These are phyloP conservation scores for Helicostylum pulchrum DNA, from an alignment of 192 early-diverging fungal species.

Conservation along the genomic window DNA sequence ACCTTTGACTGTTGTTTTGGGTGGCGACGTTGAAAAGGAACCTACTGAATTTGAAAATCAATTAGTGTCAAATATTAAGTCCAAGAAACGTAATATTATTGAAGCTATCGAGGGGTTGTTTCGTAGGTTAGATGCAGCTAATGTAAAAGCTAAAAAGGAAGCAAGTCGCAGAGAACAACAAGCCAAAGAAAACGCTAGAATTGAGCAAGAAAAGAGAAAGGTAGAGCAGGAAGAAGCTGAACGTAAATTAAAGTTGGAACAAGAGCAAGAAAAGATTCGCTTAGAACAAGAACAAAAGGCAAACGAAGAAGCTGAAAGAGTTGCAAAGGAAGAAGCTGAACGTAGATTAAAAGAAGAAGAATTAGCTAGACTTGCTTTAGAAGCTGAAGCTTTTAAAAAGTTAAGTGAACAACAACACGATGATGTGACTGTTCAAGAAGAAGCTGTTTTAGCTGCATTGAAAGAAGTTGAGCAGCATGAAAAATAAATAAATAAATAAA, in stretches of 20 bases:
- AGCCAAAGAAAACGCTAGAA: slow-evolving; percentile 3
- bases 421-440: too few relatives aligned
- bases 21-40: neutral
- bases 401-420: too few relatives aligned
- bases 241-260: neutral
- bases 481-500: neutral
- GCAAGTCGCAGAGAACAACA: neutral
- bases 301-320: slow-evolving; percentile 11
- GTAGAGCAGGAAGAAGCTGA: neutral
- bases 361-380: neutral
- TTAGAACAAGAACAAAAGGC: neutral
- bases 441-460: too few relatives aligned
- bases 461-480: neutral
- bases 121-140: neutral
- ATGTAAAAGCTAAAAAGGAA: neutral
- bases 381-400: too few relatives aligned
- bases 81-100: slow-evolving; percentile 2
- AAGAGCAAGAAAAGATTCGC: neutral
- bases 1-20: slow-evolving; percentile 7
- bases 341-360: slow-evolving; percentile 4
- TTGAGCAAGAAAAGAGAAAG: neutral
- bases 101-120: slow-evolving; percentile 1
- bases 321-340: slow-evolving; percentile 4
- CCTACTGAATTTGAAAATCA: neutral
- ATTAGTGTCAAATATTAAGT: slow-evolving; percentile 3